phyloP scores from a whole-genome alignment of 805 yeast species.

The Helenozyma rhizophorensis region DNA sequence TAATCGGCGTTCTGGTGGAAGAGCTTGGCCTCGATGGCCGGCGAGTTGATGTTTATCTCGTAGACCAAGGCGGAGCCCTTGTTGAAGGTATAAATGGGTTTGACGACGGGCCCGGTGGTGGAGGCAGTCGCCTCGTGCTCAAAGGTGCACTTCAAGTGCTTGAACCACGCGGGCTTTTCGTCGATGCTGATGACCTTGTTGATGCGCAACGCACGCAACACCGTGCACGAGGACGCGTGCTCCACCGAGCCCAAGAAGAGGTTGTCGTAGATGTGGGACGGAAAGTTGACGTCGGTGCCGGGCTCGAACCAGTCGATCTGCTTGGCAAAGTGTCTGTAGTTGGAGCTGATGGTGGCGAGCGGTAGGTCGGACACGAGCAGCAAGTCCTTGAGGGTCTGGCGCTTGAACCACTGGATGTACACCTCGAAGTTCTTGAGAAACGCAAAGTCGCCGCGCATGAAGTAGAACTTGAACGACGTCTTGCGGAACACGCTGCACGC shows the following conservation, averaged over 20 bases:
- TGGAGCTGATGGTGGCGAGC: background rate
- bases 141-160: constrained; percentile 3
- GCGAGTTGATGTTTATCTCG: constrained; percentile 8
- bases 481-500: constrained; percentile 17
- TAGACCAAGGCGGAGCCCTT: constrained; percentile 7
- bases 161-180: constrained; percentile 32
- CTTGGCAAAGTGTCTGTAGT: constrained; percentile 1
- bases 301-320: constrained; percentile 31
- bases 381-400: constrained; percentile 6
- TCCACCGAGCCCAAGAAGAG: constrained; percentile 29
- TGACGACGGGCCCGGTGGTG: constrained; percentile 6
- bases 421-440: constrained; percentile 28
- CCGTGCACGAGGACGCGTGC: constrained; percentile 30
- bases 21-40: constrained; percentile 6
- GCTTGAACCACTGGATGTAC: constrained; percentile 23
- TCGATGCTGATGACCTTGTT: constrained; percentile 30
- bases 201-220: constrained; percentile 22
- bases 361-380: constrained; percentile 3
- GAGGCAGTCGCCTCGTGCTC: constrained; percentile 7
- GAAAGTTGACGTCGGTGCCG: constrained; percentile 31
- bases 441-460: constrained; percentile 24
- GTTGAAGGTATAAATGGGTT: constrained; percentile 11
- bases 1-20: constrained; percentile 2
- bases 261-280: constrained; percentile 26
- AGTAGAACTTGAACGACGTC: constrained; percentile 23